Percentiles rank a stretch among this genome's conserved stretches.
These are phyloP conservation scores for Termitomyces sp. DNA, from an alignment of 768 basidiomycete genomes.

Conservation along the genomic window DNA sequence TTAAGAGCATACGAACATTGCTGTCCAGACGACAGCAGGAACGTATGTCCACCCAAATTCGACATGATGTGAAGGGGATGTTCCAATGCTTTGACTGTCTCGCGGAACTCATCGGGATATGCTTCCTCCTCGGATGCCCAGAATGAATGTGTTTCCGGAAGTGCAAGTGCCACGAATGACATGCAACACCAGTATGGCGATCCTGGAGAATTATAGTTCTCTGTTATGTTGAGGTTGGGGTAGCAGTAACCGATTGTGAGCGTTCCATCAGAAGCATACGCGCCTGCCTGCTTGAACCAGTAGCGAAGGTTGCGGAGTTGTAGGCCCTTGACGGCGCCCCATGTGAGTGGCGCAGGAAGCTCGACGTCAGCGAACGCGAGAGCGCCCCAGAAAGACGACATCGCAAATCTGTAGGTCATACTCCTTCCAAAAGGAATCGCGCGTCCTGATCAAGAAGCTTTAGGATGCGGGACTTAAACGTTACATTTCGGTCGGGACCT, in stretches of 20 bases:
- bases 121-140: conserved; percentile 68
- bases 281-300: conserved; percentile 65
- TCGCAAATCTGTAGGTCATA: conserved; percentile 78
- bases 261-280: conserved; percentile 62
- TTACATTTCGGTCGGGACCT: conserved; percentile 10
- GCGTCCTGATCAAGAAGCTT: conserved; percentile 44
- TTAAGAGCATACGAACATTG: conserved; percentile 79
- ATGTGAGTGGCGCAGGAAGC: conserved; percentile 66
- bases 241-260: conserved; percentile 71
- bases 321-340: conserved; percentile 74
- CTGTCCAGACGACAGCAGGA: conserved; percentile 74
- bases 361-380: conserved; percentile 70
- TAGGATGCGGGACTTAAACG: not conserved
- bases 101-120: conserved; percentile 50
- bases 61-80: conserved; percentile 70
- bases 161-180: conserved; percentile 64
- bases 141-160: conserved; percentile 68
- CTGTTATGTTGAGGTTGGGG: conserved; percentile 72
- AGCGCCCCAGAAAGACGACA: conserved; percentile 79
- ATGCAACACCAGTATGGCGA: conserved; percentile 85
- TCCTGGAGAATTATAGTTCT: conserved; percentile 79
- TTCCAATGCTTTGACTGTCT: conserved; percentile 48
- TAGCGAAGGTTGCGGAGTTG: conserved; percentile 72
- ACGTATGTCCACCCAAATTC: conserved; percentile 63
- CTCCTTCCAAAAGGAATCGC: conserved; percentile 76